Conservation (phyloP, 805 yeast species). For the Candida ovalis region DNA sequence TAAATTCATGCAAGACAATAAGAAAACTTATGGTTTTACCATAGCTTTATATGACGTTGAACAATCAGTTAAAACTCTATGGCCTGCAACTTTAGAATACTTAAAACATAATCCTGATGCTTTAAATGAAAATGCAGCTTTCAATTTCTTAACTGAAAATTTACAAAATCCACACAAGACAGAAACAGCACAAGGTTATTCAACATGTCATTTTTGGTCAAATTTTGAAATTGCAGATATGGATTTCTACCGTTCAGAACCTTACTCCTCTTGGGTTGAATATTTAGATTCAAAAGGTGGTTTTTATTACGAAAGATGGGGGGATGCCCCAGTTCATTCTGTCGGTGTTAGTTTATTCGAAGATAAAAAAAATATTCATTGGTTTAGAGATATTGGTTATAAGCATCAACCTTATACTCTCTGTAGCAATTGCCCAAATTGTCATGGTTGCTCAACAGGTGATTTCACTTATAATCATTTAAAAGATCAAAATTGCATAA, state of each 20-base stretch:
- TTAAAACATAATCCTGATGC: constrained; percentile 54
- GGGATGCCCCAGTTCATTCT: constrained; percentile 89
- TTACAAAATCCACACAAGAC: constrained; percentile 47
- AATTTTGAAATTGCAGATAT: constrained; percentile 83
- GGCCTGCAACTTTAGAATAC: constrained; percentile 67
- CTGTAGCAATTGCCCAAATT: constrained; percentile 61
- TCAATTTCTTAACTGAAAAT: constrained; percentile 49
- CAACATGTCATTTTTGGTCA: constrained; percentile 84
- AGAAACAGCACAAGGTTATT: constrained; percentile 39
- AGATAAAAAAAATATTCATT: constrained; percentile 65
- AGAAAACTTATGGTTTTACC: constrained; percentile 72
- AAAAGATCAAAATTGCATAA: constrained; percentile 69
- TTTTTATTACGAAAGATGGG: constrained; percentile 90
- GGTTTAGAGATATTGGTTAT: constrained; percentile 86
- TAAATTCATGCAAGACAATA: constrained; percentile 63
- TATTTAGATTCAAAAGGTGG: constrained; percentile 68
- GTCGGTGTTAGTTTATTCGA: constrained; percentile 70
- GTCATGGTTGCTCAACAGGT: constrained; percentile 49
- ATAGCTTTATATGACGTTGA: constrained; percentile 68
- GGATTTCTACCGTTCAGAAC: constrained; percentile 72
- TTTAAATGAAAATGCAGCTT: constrained; percentile 50
- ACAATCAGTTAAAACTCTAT: constrained; percentile 54
- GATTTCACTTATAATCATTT: constrained; percentile 51
- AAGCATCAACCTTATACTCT: constrained; percentile 63
- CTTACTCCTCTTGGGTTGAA: constrained; percentile 62